Percentiles rank a stretch among this genome's conserved stretches.
phyloP scores from a whole-genome alignment of 2,329 filamentous ascomycete genomes.

The Westerdykella ornata region DNA sequence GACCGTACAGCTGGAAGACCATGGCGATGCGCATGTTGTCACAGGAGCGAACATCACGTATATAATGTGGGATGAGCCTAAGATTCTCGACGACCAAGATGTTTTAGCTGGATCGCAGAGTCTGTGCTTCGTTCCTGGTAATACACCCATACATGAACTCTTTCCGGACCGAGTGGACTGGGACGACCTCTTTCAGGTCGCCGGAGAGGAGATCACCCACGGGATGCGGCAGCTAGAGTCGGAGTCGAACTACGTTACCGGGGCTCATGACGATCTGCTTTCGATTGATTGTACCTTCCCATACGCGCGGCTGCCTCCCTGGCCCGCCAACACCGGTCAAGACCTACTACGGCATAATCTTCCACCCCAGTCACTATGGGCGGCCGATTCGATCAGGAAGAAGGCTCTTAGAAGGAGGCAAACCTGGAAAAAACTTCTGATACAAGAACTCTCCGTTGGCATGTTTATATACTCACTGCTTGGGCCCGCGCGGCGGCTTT shows the following conservation, averaged over 20 bases:
- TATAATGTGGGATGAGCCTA: not conserved
- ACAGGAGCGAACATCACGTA: not conserved
- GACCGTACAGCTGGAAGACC: not conserved
- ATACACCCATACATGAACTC: slow-evolving; percentile 11
- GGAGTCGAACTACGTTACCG: slow-evolving; percentile 10
- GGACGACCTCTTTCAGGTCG: slow-evolving; percentile 10
- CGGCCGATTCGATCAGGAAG: slow-evolving; percentile 25
- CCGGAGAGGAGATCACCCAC: slow-evolving; percentile 24
- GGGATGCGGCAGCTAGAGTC: slow-evolving; percentile 12
- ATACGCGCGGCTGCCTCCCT: slow-evolving; percentile 14
- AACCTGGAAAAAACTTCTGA: slow-evolving; percentile 40
- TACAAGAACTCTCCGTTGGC: slow-evolving; percentile 38
- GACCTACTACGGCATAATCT: slow-evolving; percentile 26
- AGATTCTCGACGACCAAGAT: too few species aligned
- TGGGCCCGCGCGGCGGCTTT: slow-evolving; percentile 8
- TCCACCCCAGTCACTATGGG: slow-evolving; percentile 44
- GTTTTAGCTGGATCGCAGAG: too few species aligned
- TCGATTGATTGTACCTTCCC: slow-evolving; percentile 4
- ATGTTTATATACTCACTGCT: slow-evolving; percentile 37
- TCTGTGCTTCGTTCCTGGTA: not conserved
- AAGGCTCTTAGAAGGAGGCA: slow-evolving; percentile 29
- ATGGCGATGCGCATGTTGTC: too few species aligned
- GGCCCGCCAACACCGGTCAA: slow-evolving; percentile 39
- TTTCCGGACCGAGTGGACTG: slow-evolving; percentile 18
- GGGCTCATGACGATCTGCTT: slow-evolving; percentile 23